phyloP scores from a whole-genome alignment of 2,329 filamentous ascomycete species.

The Trichoderma oligosporum region DNA sequence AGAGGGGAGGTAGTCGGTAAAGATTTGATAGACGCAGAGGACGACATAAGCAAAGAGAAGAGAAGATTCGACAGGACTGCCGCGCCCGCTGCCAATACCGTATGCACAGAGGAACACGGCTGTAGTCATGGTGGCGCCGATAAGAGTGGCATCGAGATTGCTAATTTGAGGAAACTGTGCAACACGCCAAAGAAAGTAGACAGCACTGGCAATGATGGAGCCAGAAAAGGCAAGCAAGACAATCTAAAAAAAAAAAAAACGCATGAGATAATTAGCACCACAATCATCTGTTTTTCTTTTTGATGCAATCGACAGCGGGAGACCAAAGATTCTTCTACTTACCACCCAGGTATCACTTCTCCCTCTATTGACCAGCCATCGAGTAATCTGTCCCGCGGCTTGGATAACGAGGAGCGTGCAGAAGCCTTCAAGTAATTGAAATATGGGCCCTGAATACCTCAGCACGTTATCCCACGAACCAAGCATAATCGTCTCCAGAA shows the following conservation, averaged over 20 bases:
- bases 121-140: constrained; percentile 88
- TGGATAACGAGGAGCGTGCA: constrained; percentile 96
- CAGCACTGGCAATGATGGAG: constrained; percentile 85
- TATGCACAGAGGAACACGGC: constrained; percentile 89
- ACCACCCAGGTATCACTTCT: constrained; percentile 97
- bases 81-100: constrained; percentile 88
- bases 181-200: constrained; percentile 96
- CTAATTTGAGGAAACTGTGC: constrained; percentile 89
- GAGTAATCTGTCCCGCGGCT: constrained; percentile 86
- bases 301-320: neutral
- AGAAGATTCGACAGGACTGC: constrained; percentile 92
- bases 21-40: constrained; percentile 98
- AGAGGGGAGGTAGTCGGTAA: constrained; percentile 93
- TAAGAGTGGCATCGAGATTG: constrained; percentile 87
- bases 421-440: constrained; percentile 93
- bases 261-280: constrained; percentile 34
- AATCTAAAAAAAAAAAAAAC: too few relatives aligned
- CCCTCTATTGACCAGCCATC: constrained; percentile 90
- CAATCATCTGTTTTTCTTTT: neutral
- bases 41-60: constrained; percentile 95
- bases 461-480: constrained; percentile 86
- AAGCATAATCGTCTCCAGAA: constrained; percentile 75
- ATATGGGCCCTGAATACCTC: constrained; percentile 87
- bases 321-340: constrained; percentile 39
- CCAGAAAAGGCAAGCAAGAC: constrained; percentile 81